Evolutionary conservation across 495 filamentous ascomycete genomes (phyloP).

Genomic region (Neurospora sp.): DNA sequence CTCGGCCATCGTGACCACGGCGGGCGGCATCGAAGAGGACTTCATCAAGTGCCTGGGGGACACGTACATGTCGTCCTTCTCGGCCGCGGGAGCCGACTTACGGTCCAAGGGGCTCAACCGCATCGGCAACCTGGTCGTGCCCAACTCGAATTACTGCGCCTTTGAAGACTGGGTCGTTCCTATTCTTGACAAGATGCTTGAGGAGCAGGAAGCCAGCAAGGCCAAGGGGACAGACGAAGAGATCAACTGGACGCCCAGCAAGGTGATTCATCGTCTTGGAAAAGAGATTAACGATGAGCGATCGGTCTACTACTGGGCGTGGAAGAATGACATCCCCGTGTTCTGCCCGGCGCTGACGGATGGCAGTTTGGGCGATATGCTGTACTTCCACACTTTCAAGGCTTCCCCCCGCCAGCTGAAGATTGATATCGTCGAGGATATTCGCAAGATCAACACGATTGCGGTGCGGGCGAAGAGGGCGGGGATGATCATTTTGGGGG

Average conservation of each 20-base stretch:
- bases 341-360: slow-evolving; percentile 96
- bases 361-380: slow-evolving; percentile 90
- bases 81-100: slow-evolving; percentile 59
- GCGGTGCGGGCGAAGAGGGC: slow-evolving; percentile 71
- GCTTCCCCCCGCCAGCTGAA: slow-evolving; percentile 64
- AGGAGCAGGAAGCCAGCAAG: slow-evolving; percentile 73
- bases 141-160: slow-evolving; percentile 90
- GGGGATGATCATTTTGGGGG: slow-evolving; percentile 91
- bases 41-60: slow-evolving; percentile 93
- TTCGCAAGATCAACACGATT: slow-evolving; percentile 80
- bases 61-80: slow-evolving; percentile 86
- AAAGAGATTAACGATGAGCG: slow-evolving; percentile 84
- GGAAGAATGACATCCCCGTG: slow-evolving; percentile 84
- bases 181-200: slow-evolving; percentile 81
- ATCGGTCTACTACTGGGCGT: slow-evolving; percentile 90
- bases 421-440: slow-evolving; percentile 84
- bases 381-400: slow-evolving; percentile 93
- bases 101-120: slow-evolving; percentile 81
- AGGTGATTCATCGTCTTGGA: slow-evolving; percentile 75
- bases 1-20: slow-evolving; percentile 86
- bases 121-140: slow-evolving; percentile 93
- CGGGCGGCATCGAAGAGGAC: slow-evolving; percentile 95
- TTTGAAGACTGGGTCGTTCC: slow-evolving; percentile 98
- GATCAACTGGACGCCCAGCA: slow-evolving; percentile 76
- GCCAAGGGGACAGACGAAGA: slow-evolving; percentile 49